A percentile compares a stretch with the other conserved stretches of the same genome.
Evolutionary conservation across 352 stramenopile species (phyloP).

Genomic region (Phytopythium boreale): DNA sequence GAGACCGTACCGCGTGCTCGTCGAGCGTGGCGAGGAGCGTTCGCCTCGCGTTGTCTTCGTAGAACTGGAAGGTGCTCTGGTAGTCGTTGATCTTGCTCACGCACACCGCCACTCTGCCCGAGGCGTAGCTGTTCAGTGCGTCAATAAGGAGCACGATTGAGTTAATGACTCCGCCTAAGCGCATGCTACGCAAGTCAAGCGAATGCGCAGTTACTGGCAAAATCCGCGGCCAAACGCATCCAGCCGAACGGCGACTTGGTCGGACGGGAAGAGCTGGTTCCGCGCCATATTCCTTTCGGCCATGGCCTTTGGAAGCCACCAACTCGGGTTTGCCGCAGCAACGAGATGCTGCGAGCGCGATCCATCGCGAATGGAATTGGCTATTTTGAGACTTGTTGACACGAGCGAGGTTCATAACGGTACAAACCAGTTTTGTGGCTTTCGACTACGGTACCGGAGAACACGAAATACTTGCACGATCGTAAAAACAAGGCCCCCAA

Average conservation of each 20-base stretch:
- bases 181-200: background rate
- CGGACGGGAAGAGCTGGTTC: constrained; percentile 35
- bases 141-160: constrained; percentile 1
- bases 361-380: background rate
- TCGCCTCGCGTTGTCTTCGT: constrained; percentile 56
- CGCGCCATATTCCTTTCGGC: background rate
- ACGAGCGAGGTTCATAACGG: background rate
- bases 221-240: constrained; percentile 63
- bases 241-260: constrained; percentile 49
- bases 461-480: background rate
- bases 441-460: background rate
- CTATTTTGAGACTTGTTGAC: background rate
- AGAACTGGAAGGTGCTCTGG: constrained; percentile 64
- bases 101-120: constrained; percentile 60
- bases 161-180: background rate
- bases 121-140: constrained; percentile 42
- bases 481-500: background rate
- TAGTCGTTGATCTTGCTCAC: constrained; percentile 71
- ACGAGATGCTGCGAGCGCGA: too few relatives aligned
- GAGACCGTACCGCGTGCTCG: constrained; percentile 52
- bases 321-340: too few relatives aligned
- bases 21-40: constrained; percentile 60
- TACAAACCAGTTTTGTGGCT: too few relatives aligned
- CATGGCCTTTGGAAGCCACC: background rate
- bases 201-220: constrained; percentile 51